Conservation (phyloP, 139 green algal species). For the Pleodorina starrii region DNA sequence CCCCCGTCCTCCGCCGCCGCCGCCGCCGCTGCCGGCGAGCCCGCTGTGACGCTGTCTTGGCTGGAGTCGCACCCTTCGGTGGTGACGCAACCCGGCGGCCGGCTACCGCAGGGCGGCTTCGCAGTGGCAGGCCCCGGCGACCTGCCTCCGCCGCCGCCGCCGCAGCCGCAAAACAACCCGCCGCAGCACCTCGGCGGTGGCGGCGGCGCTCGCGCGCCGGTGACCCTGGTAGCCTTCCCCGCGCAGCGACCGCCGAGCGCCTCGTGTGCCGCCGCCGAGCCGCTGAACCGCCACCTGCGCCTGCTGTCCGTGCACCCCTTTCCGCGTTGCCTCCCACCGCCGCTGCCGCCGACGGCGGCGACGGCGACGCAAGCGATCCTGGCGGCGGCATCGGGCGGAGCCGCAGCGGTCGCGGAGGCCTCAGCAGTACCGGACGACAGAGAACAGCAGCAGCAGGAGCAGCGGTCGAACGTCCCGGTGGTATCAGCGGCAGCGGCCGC, state of each 20-base stretch:
- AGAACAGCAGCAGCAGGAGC: background rate
- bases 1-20: background rate
- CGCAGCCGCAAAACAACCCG: background rate
- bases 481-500: background rate
- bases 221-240: slow-evolving; percentile 28
- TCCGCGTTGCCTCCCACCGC: background rate
- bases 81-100: background rate
- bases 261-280: background rate
- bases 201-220: background rate
- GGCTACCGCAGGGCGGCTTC: slow-evolving; percentile 26
- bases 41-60: slow-evolving; percentile 8
- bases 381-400: background rate
- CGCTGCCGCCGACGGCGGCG: background rate
- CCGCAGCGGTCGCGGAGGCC: background rate
- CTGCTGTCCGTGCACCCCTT: slow-evolving; percentile 37
- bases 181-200: background rate
- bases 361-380: background rate
- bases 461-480: background rate
- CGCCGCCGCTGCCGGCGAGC: background rate
- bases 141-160: background rate
- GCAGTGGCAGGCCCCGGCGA: background rate
- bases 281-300: slow-evolving; percentile 4
- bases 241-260: background rate
- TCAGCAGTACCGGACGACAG: background rate
- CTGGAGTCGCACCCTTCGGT: slow-evolving; percentile 17